phyloP scores from a whole-genome alignment of 257 asterid species.

The Marsdenia floribunda region DNA sequence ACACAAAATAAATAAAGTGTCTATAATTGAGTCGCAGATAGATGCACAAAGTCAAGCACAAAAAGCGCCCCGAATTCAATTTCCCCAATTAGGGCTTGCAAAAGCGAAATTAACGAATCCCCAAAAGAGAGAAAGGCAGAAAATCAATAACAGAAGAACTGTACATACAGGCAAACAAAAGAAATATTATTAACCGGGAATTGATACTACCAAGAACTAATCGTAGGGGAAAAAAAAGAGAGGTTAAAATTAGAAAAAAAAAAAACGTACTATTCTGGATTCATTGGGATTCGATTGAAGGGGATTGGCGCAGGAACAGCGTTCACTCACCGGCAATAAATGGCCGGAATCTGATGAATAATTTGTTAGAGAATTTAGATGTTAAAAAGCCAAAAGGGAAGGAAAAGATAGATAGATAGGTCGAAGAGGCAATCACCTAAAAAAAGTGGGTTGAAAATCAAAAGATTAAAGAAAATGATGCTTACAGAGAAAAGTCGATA shows the following conservation, averaged over 20 bases:
- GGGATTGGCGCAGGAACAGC: constrained; percentile 13
- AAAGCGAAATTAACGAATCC: neutral
- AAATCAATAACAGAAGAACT: neutral
- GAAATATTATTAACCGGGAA: neutral
- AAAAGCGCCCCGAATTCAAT: neutral
- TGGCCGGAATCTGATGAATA: constrained; percentile 5
- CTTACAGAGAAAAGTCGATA: neutral
- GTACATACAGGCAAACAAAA: neutral
- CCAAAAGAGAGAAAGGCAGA: neutral
- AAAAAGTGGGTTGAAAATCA: neutral
- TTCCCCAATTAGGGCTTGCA: constrained; percentile 7
- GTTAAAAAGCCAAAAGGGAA: neutral
- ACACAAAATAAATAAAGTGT: too few relatives aligned
- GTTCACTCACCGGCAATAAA: constrained; percentile 5
- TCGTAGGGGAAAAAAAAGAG: neutral
- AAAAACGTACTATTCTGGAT: constrained; percentile 31
- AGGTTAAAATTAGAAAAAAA: neutral
- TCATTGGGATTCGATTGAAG: constrained; percentile 20
- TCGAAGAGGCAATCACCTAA: neutral
- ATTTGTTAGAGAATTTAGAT: neutral
- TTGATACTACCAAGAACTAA: neutral
- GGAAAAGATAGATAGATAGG: neutral
- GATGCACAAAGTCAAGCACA: neutral
- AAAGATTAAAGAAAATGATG: neutral
- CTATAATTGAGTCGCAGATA: neutral